Evolutionary conservation across 2,329 filamentous ascomycete genomes (phyloP).

Genomic region (Dactylellina drechsleri): DNA sequence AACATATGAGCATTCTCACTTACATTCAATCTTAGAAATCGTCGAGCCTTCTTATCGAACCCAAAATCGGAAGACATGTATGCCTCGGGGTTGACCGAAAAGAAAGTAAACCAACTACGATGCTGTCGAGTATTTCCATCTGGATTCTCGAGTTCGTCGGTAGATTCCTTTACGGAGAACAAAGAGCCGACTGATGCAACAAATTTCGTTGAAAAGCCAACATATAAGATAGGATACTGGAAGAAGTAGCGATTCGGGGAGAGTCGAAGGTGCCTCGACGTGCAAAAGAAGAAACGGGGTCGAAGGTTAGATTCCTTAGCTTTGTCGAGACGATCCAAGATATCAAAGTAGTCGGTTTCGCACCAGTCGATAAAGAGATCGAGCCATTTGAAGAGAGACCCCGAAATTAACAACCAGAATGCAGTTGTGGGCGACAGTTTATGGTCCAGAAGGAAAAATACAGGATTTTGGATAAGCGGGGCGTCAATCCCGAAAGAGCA

Average conservation of each 20-base stretch:
- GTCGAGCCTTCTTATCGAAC: slow-evolving; percentile 72
- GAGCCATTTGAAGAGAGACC: neutral
- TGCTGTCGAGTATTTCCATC: slow-evolving; percentile 57
- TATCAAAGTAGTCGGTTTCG: slow-evolving; percentile 50
- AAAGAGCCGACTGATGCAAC: slow-evolving; percentile 68
- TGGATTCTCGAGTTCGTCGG: slow-evolving; percentile 59
- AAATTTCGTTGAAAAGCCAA: slow-evolving; percentile 74
- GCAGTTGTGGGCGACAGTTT: neutral
- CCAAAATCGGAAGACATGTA: slow-evolving; percentile 69
- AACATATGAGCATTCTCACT: slow-evolving; percentile 22
- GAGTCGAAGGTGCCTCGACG: slow-evolving; percentile 73
- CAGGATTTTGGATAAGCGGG: neutral
- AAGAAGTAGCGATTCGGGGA: slow-evolving; percentile 76
- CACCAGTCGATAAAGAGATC: slow-evolving; percentile 15
- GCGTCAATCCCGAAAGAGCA: neutral
- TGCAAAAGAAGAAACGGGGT: slow-evolving; percentile 72
- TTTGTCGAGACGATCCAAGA: slow-evolving; percentile 54
- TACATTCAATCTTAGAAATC: slow-evolving; percentile 68
- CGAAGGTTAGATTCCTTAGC: slow-evolving; percentile 46
- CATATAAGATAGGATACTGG: slow-evolving; percentile 75
- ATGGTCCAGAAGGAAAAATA: neutral
- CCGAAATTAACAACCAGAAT: neutral
- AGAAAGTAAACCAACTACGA: slow-evolving; percentile 59
- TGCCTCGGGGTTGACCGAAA: slow-evolving; percentile 58
- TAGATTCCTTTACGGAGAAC: slow-evolving; percentile 64